Base-by-base conservation (phyloP, 2,329 filamentous ascomycete species). In the Dothistroma septosporum region DNA sequence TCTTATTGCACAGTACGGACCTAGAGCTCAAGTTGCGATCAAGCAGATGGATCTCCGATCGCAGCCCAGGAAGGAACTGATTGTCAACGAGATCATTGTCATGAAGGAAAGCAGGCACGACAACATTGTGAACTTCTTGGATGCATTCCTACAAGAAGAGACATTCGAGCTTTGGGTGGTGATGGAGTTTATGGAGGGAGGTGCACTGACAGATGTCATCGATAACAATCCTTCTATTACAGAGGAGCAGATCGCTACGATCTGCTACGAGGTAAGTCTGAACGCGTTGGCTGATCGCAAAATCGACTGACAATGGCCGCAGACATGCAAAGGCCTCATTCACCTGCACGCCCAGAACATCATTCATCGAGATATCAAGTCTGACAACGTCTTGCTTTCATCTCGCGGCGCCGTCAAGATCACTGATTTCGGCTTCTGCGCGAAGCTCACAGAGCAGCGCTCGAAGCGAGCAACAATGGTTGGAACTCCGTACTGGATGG, bases 171-270 rank as follows among this genome's bases (percentile, higher is more conserved):
- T 99, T n/a, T 99, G 94, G 94, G 92, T 99, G 11, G 93, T 99
- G 56, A 96, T 99, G 94, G 94, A 99, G 79, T 99, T 92, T 72
- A 99, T 99, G 94, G 94, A 99, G 78, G 94, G 94, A 70, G 94
- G 94, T 78, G 91, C 94, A 64, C 80, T 99, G 75, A 99, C 94
- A 1, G 94, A 99, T 80, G 92, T 99, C 62, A 99, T 99, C 77
- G 94, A 99, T 77, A 97, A 97, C 79, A 99, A 97, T 76, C 85
- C 89, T 1, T 86, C 87, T 60, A 97, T 99, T 69, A 91, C 89
- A 5, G 94, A 99, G 76, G 91, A 97, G 74, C 94, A 99, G 76
- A 99, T 99, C 72, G 91, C 94, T 10, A 97, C 93, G 5, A 97
- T 99, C 67, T 97, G 93, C 76, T 85, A 89, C 55, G 94, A 99